phyloP scores from a whole-genome alignment of 2,329 filamentous ascomycete genomes.

The Fusarium annulatum region DNA sequence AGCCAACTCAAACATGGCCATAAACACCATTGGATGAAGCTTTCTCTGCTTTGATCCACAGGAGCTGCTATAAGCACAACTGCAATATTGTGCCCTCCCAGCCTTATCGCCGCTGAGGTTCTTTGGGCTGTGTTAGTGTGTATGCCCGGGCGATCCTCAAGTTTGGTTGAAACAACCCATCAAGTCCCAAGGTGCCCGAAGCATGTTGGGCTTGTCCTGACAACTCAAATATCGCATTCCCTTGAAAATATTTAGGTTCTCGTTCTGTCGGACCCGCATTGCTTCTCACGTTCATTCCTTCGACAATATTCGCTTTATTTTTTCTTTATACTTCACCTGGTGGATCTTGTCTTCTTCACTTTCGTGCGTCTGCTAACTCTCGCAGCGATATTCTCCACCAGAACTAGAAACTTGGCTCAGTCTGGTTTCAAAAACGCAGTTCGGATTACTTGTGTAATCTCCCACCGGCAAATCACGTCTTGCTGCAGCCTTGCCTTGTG shows the following conservation, averaged over 20 bases:
- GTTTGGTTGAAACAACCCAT: slow-evolving; percentile 26
- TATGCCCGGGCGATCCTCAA: slow-evolving; percentile 20
- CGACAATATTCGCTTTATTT: background rate
- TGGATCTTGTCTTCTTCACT: slow-evolving; percentile 23
- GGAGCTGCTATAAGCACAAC: slow-evolving; percentile 11
- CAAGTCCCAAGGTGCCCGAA: slow-evolving; percentile 24
- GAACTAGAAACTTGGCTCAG: slow-evolving; percentile 12
- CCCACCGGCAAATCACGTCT: slow-evolving; percentile 23
- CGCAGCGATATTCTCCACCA: slow-evolving; percentile 28
- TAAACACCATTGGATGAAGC: slow-evolving; percentile 6
- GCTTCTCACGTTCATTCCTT: background rate
- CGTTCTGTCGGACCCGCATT: background rate
- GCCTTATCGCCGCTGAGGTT: slow-evolving; percentile 7
- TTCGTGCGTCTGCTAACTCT: slow-evolving; percentile 30
- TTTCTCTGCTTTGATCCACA: slow-evolving; percentile 3
- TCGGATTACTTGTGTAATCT: slow-evolving; percentile 7
- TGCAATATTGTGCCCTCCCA: slow-evolving; percentile 10
- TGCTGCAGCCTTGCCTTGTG: background rate
- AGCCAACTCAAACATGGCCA: background rate
- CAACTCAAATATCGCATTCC: slow-evolving; percentile 4
- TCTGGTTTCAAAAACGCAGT: slow-evolving; percentile 11
- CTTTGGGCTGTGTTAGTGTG: slow-evolving; percentile 25
- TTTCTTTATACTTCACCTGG: slow-evolving; percentile 4
- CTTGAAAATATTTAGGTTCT: background rate
- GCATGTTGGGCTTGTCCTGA: slow-evolving; percentile 18